Percentiles rank a stretch among this genome's conserved stretches.
Conservation (phyloP, 1,284 basidiomycete species). For the Boletus mariae region DNA sequence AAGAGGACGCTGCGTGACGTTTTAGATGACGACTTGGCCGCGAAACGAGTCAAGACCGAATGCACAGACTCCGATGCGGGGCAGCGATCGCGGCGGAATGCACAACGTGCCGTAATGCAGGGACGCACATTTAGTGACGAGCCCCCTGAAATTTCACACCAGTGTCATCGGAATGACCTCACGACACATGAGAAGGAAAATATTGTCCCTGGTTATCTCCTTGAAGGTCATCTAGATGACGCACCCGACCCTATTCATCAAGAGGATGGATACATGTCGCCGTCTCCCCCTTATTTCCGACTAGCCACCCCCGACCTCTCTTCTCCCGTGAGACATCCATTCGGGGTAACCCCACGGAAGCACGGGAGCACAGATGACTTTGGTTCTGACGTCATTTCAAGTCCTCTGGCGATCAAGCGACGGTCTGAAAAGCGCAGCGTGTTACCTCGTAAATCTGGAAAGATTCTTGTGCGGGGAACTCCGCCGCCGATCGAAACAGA, state of each 20-base stretch:
- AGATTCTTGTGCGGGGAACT: slow-evolving; percentile 39
- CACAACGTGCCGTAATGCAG: slow-evolving; percentile 18
- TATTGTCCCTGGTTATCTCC: slow-evolving; percentile 35
- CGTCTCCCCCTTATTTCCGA: slow-evolving; percentile 49
- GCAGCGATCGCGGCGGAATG: slow-evolving; percentile 34
- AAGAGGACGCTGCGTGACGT: slow-evolving; percentile 68
- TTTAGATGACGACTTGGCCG: slow-evolving; percentile 58
- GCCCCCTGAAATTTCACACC: slow-evolving; percentile 40
- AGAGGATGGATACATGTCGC: slow-evolving; percentile 76
- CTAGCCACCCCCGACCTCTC: slow-evolving; percentile 57
- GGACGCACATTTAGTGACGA: slow-evolving; percentile 11
- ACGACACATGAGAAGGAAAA: slow-evolving; percentile 37
- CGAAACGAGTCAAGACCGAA: slow-evolving; percentile 46
- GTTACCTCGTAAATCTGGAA: slow-evolving; percentile 13
- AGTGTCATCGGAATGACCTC: slow-evolving; percentile 45
- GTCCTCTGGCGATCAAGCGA: slow-evolving; percentile 44
- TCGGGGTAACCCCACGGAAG: slow-evolving; percentile 11
- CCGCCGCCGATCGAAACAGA: slow-evolving; percentile 23
- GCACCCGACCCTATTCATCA: slow-evolving; percentile 43
- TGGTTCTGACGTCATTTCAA: slow-evolving; percentile 58
- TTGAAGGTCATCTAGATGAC: slow-evolving; percentile 28
- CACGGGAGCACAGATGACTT: slow-evolving; percentile 39
- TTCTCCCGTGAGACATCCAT: slow-evolving; percentile 45
- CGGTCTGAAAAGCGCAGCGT: slow-evolving; percentile 11
- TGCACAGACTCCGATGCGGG: slow-evolving; percentile 17